Base-by-base conservation (phyloP, 2,329 filamentous ascomycete species). In the Trichocomaceae sp. region DNA sequence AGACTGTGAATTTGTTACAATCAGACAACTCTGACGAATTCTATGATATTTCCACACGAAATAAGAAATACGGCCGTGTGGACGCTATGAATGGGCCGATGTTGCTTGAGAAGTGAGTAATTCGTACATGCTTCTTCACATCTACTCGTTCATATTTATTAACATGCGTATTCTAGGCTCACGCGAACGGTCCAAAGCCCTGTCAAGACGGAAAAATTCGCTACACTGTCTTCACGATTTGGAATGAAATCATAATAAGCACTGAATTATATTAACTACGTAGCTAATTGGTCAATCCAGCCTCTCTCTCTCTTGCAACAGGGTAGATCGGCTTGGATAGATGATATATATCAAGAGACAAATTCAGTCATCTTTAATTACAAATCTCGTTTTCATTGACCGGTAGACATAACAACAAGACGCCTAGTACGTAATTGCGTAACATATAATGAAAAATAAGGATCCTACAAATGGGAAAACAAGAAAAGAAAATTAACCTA, bases 21-120 rank as follows among this genome's bases (percentile, higher is more conserved):
- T 75, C 80, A 12, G 90, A 95, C 41, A 95, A 95, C 63, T 83
- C 89, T n/a, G 91, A 97, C 61, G 92, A 97, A 70, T 99, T 96
- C 71, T 99, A 93, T 69, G 93, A 99, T 67, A 86, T 93, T 49
- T 87, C 86, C 5, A 88, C 86, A 13, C 79, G 90, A 51, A 96
- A 96, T 73, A 91, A 88, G 75, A 95, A 96, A 69, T 99, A 96
- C 68, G 88, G 90, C 15, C 85, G 90, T 52, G 95, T 99, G 33
- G 90, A 97, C 72, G 87, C 89, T 51, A 79, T 95, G 69, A 95
- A 95, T 68, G 93, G 92, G 0, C 90, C 91, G 0, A 78, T 89
- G 41, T 69, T 99, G 58, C 72, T 99, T n/a, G 92, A 97, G 75
- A 99, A 99, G 87, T 89, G 79, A 61, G 79, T 66, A 55, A 35